These are phyloP conservation scores for Chloris gayana DNA, from an alignment of 176 grass and related monocot species.

Conservation along the genomic window DNA sequence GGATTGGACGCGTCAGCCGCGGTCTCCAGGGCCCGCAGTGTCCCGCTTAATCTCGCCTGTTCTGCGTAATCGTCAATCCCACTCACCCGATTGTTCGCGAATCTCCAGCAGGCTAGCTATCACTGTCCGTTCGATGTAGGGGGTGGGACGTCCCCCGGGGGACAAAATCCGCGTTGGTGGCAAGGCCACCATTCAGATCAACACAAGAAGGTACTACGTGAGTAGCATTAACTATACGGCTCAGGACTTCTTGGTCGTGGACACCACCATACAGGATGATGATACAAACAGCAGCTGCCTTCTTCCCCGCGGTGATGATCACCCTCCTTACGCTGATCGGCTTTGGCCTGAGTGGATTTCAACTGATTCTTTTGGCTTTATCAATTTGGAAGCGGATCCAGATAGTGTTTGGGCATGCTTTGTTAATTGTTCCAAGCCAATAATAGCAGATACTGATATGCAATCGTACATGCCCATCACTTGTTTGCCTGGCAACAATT, in stretches of 20 bases:
- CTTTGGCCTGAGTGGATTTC: no score
- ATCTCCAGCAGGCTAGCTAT: no score
- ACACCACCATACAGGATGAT: constrained; percentile 17
- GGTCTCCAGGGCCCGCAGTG: no score
- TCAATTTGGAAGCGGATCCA: no score
- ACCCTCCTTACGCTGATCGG: background rate
- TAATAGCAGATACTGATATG: background rate
- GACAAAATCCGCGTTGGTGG: no score
- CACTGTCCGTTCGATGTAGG: no score
- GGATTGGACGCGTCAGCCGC: no score
- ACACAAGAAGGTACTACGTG: constrained; percentile 25
- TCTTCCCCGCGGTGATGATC: constrained; percentile 14
- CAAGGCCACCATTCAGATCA: constrained; percentile 39
- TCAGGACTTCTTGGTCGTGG: constrained; percentile 17
- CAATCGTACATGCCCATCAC: background rate
- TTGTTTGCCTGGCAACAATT: constrained; percentile 23
- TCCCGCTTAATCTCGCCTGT: no score
- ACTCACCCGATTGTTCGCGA: no score
- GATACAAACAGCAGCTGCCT: constrained; percentile 10
- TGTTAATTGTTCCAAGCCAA: constrained; percentile 36
- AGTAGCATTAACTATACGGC: constrained; percentile 26
- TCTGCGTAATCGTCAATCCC: no score
- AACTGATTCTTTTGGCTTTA: background rate
- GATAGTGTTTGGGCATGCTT: constrained; percentile 27
- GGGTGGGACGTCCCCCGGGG: no score